phyloP scores from a whole-genome alignment of 495 filamentous ascomycete species.

The Xylaria venustula region DNA sequence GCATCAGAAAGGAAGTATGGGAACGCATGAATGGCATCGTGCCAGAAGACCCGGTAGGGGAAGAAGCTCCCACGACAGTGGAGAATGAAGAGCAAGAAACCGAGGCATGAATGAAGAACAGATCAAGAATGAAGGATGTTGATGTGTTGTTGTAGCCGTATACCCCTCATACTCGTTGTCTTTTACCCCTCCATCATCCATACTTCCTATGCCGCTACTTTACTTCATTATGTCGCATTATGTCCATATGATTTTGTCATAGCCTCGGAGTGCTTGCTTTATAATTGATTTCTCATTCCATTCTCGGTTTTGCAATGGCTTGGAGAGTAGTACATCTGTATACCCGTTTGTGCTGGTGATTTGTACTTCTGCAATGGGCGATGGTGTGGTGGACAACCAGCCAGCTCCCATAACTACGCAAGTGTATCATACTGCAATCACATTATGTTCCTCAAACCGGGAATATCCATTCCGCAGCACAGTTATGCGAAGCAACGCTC shows the following conservation, averaged over 20 bases:
- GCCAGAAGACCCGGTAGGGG: conserved; percentile 26
- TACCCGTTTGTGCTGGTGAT: not conserved
- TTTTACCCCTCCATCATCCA: not conserved
- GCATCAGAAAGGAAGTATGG: conserved; percentile 81
- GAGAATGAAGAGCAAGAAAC: not conserved
- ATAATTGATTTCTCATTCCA: not conserved
- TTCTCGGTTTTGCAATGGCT: not conserved
- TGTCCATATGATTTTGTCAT: conserved; percentile 5
- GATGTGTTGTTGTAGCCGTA: conserved; percentile 1
- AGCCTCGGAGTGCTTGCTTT: conserved; percentile 14
- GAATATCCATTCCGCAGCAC: too few relatives aligned
- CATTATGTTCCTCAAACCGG: too few relatives aligned
- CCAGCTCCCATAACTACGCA: too few relatives aligned
- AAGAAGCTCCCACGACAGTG: conserved; percentile 9
- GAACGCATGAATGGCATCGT: conserved; percentile 60
- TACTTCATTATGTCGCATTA: not conserved
- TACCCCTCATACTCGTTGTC: conserved; percentile 9
- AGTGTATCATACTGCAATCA: too few relatives aligned
- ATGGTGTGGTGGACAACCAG: too few relatives aligned
- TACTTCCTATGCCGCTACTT: not conserved
- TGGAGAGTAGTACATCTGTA: not conserved
- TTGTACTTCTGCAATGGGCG: too few relatives aligned
- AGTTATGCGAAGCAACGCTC: too few relatives aligned
- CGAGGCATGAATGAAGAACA: conserved; percentile 2
- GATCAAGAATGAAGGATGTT: not conserved